These are phyloP conservation scores for Acanthamoeba lenticulata DNA, from an alignment of 208 protist genomes.

Conservation along the genomic window DNA sequence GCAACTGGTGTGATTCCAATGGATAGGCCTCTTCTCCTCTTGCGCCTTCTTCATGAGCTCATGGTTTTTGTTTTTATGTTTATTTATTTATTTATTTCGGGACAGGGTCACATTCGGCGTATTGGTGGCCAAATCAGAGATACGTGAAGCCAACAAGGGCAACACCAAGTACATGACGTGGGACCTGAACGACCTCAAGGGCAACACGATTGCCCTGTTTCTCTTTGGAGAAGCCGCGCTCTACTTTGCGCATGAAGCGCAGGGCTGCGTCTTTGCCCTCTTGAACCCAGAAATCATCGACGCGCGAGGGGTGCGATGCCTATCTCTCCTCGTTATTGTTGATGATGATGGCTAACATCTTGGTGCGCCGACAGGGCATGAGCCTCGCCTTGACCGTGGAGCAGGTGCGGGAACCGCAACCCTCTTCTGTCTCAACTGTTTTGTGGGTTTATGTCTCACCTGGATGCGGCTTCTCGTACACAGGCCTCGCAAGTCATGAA, in stretches of 20 bases:
- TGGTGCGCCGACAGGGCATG: constrained; percentile 31
- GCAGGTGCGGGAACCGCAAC: background rate
- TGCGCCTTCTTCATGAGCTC: background rate
- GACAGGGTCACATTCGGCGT: constrained; percentile 37
- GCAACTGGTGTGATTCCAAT: too few relatives aligned
- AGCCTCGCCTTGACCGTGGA: background rate
- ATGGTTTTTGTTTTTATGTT: too few relatives aligned
- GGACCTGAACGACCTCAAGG: constrained; percentile 4
- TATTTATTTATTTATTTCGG: too few relatives aligned
- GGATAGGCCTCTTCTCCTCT: background rate
- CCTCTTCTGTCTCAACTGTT: background rate
- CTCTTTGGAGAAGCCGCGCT: background rate
- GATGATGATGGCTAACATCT: background rate
- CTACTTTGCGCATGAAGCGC: background rate
- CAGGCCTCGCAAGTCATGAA: constrained; percentile 30
- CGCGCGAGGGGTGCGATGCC: background rate
- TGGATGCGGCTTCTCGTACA: background rate
- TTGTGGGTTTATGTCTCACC: background rate
- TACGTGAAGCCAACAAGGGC: background rate
- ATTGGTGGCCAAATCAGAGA: background rate
- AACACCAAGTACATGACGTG: constrained; percentile 23
- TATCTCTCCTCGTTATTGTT: background rate
- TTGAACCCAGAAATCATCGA: constrained; percentile 19
- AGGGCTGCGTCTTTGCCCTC: background rate
- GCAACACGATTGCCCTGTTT: constrained; percentile 16